Conservation (phyloP, 2,329 filamentous ascomycete species). For the Colletotrichum phormii region DNA sequence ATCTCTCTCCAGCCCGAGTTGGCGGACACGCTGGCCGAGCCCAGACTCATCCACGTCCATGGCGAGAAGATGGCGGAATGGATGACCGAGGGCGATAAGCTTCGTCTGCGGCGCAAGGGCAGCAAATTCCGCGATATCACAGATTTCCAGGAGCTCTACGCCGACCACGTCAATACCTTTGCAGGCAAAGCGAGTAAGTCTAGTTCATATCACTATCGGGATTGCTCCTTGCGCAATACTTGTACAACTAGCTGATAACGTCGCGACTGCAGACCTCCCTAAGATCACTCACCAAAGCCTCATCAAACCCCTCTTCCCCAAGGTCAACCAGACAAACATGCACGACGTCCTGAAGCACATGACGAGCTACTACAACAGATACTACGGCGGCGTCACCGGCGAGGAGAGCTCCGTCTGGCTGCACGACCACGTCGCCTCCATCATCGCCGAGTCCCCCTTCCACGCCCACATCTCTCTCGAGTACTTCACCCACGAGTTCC, state of each 20-base stretch:
- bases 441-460: conserved; percentile 48
- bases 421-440: conserved; percentile 49
- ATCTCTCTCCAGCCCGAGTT: conserved; percentile 42
- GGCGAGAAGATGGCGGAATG: conserved; percentile 72
- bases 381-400: conserved; percentile 56
- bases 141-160: conserved; percentile 64
- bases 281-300: conserved; percentile 61
- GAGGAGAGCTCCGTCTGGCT: conserved; percentile 49
- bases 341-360: conserved; percentile 70
- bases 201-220: fast-evolving
- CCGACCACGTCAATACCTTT: conserved; percentile 38
- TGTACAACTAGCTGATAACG: background rate
- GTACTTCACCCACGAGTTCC: conserved; percentile 75
- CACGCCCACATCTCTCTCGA: conserved; percentile 52
- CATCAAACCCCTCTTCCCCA: conserved; percentile 66
- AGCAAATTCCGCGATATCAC: conserved; percentile 82
- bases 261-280: conserved; percentile 44
- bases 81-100: conserved; percentile 81
- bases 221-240: no score
- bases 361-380: conserved; percentile 70
- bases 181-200: conserved; percentile 46
- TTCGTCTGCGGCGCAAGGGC: conserved; percentile 73
- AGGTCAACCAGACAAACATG: conserved; percentile 74
- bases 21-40: conserved; percentile 49
- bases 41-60: conserved; percentile 71